Conservation (phyloP, 768 basidiomycete species). For the Chalciporus sphaerocephalus region DNA sequence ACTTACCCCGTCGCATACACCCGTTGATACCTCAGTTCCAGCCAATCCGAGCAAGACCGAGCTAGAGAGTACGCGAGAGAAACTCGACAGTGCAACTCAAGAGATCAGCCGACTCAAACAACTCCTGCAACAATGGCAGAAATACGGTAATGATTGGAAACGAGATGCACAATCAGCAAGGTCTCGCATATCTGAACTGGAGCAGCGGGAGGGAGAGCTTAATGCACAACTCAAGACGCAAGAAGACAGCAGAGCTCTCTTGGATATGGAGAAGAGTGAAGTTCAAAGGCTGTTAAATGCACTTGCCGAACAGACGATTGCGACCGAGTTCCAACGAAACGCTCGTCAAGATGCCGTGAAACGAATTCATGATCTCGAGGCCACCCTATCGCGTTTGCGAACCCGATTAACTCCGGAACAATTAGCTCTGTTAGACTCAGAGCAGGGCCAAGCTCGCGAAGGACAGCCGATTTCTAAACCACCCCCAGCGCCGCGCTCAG, state of each 20-base stretch:
- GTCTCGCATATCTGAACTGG: conserved; percentile 10
- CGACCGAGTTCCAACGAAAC: conserved; percentile 10
- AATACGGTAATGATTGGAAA: conserved; percentile 25
- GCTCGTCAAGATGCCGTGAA: conserved; percentile 11
- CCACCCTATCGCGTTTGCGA: conserved; percentile 13
- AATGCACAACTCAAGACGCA: conserved; percentile 6
- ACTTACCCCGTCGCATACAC: conserved; percentile 2
- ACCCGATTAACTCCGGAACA: conserved; percentile 17
- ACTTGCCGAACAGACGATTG: conserved; percentile 21
- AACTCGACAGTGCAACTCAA: conserved; percentile 12
- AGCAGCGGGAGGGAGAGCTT: conserved; percentile 9
- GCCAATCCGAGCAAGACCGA: conserved; percentile 1
- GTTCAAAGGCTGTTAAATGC: conserved; percentile 7
- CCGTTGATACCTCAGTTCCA: conserved; percentile 5
- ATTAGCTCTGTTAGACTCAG: conserved; percentile 13
- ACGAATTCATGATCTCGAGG: conserved; percentile 18
- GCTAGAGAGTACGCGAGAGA: conserved; percentile 7
- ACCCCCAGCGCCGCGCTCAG: conserved; percentile 6
- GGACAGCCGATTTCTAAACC: neutral
- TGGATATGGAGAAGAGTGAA: conserved; percentile 16
- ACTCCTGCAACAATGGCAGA: conserved; percentile 23
- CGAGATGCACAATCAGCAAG: conserved; percentile 16
- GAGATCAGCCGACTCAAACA: conserved; percentile 18
- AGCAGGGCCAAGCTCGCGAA: neutral
- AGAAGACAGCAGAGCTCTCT: conserved; percentile 7